Percentiles rank a stretch among this genome's conserved stretches.
phyloP scores from a whole-genome alignment of 129 eudicot species.

The Flaveria linearis region DNA sequence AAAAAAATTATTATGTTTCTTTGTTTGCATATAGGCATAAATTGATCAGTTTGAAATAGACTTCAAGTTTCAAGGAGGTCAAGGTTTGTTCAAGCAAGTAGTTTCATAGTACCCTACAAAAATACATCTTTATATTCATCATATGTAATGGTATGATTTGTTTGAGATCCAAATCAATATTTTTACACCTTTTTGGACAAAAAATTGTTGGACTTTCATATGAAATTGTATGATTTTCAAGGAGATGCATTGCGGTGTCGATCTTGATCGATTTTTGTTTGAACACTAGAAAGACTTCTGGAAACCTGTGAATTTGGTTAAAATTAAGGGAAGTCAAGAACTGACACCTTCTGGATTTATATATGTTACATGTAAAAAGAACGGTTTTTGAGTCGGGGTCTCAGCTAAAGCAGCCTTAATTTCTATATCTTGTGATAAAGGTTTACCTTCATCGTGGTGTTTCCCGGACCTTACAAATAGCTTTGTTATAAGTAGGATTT shows the following conservation, averaged over 20 bases:
- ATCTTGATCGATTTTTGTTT: not conserved
- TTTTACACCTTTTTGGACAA: not conserved
- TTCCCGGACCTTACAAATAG: no score
- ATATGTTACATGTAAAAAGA: no score
- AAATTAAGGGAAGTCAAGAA: not conserved
- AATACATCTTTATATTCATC: not conserved
- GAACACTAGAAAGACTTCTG: not conserved
- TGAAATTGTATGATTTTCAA: not conserved
- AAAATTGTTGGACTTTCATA: not conserved
- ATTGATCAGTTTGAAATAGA: not conserved
- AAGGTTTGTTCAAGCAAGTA: no score
- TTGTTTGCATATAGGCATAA: slow-evolving; percentile 3
- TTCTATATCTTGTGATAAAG: no score
- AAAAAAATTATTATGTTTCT: not conserved
- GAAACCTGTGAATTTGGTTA: not conserved
- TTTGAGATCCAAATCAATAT: no score
- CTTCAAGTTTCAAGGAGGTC: no score
- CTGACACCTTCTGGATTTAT: not conserved
- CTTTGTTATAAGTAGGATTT: no score
- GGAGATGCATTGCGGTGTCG: not conserved
- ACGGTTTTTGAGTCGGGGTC: no score
- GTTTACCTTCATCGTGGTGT: no score
- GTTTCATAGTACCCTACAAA: no score
- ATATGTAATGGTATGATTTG: no score
- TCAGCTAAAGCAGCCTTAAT: no score